A percentile compares a stretch with the other conserved stretches of the same genome.
These are phyloP conservation scores for Colletotrichum sansevieriae DNA, from an alignment of 2,329 filamentous ascomycete genomes.

Conservation along the genomic window DNA sequence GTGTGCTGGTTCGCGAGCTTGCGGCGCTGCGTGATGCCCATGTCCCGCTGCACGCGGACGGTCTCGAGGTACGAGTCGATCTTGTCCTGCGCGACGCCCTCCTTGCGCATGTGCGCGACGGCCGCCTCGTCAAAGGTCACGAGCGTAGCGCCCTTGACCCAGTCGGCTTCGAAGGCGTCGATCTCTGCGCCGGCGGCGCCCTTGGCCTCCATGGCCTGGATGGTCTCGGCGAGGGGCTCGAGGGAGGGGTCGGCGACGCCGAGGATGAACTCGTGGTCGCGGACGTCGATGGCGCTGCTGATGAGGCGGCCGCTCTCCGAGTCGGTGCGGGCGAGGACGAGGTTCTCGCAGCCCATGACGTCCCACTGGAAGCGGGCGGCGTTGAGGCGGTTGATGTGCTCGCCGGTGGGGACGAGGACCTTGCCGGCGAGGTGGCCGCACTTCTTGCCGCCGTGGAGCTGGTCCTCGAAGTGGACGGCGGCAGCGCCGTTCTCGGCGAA, in stretches of 20 bases:
- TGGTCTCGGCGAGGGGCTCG: conserved; percentile 85
- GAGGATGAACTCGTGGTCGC: conserved; percentile 97
- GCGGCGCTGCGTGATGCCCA: conserved; percentile 84
- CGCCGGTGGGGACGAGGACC: conserved; percentile 91
- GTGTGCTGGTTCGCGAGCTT: conserved; percentile 77
- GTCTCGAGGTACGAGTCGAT: conserved; percentile 76
- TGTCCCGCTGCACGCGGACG: conserved; percentile 74
- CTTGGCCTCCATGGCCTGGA: conserved; percentile 88
- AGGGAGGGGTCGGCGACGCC: conserved; percentile 81
- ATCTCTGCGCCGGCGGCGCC: conserved; percentile 86
- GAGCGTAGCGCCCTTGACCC: conserved; percentile 88
- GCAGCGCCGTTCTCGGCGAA: conserved; percentile 98
- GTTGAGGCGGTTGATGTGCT: conserved; percentile 95
- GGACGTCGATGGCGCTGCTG: conserved; percentile 90
- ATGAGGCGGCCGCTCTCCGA: conserved; percentile 93
- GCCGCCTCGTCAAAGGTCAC: conserved; percentile 94
- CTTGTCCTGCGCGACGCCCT: conserved; percentile 73
- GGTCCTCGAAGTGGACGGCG: conserved; percentile 97
- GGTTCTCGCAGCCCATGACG: conserved; percentile 94
- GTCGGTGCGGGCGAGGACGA: conserved; percentile 95
- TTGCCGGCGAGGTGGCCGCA: conserved; percentile 97
- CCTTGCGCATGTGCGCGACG: conserved; percentile 76
- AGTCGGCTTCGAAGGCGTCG: conserved; percentile 85
- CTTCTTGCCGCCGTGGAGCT: conserved; percentile 98
- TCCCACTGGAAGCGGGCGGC: conserved; percentile 98